phyloP scores from a whole-genome alignment of 768 basidiomycete species.

The Nidularia pulvinata region DNA sequence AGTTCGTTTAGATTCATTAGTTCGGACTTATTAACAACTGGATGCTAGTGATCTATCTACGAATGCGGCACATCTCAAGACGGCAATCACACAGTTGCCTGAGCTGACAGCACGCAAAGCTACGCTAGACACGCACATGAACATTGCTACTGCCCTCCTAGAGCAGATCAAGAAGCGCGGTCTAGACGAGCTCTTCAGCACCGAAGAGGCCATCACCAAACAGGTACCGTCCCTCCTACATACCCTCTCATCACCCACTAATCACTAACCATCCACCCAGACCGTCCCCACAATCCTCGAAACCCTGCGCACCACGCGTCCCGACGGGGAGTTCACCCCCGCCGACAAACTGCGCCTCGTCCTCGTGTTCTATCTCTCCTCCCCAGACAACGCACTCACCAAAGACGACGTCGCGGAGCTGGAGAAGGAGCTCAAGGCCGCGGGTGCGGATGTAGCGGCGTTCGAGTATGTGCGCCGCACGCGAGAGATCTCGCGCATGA shows the following conservation, averaged over 20 bases:
- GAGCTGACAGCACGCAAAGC: conserved; percentile 97
- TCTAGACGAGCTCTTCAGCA: conserved; percentile 96
- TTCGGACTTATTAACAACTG: conserved; percentile 1
- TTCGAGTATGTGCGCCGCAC: conserved; percentile 94
- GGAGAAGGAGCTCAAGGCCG: conserved; percentile 82
- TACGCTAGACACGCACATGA: conserved; percentile 98
- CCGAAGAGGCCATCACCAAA: conserved; percentile 88
- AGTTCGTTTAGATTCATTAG: conserved; percentile 19
- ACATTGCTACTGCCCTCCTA: conserved; percentile 93
- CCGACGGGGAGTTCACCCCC: conserved; percentile 64
- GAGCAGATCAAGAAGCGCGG: conserved; percentile 96
- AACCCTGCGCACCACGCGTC: conserved; percentile 73
- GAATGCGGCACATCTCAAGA: conserved; percentile 94
- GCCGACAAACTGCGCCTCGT: conserved; percentile 92
- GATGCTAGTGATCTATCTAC: conserved; percentile 81
- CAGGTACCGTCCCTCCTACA: conserved; percentile 48
- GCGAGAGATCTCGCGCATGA: conserved; percentile 93
- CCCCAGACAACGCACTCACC: conserved; percentile 74
- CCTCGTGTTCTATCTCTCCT: conserved; percentile 93
- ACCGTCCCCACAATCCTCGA: conserved; percentile 82
- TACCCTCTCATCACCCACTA: neutral
- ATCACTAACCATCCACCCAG: conserved; percentile 28
- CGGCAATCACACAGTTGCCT: conserved; percentile 95
- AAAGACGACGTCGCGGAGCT: conserved; percentile 91
- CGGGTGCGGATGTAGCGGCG: conserved; percentile 78